These are phyloP conservation scores for Fraxinus quadrangulata DNA, from an alignment of 257 asterid genomes.

Conservation along the genomic window DNA sequence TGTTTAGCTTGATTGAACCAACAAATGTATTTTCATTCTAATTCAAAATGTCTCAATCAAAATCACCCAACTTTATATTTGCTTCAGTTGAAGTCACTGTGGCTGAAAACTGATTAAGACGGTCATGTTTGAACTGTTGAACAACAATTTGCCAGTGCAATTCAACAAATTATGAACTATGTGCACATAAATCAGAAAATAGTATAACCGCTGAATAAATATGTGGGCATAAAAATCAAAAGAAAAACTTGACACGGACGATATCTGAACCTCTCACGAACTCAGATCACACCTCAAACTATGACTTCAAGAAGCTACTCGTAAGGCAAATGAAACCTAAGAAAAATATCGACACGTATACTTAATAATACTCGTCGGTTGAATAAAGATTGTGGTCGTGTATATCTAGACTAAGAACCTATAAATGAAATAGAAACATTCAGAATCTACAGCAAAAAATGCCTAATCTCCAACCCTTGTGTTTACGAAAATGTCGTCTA, in stretches of 20 bases:
- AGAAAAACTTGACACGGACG: not conserved
- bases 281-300: slow-evolving; percentile 27
- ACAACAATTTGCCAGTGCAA: not conserved
- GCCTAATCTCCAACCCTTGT: slow-evolving; percentile 75
- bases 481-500: slow-evolving; percentile 50
- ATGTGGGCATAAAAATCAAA: not conserved
- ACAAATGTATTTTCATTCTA: too few relatives aligned
- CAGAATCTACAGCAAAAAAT: slow-evolving; percentile 80
- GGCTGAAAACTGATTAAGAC: too few relatives aligned
- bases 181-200: not conserved
- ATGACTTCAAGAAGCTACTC: slow-evolving; percentile 29
- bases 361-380: slow-evolving; percentile 21
- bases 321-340: slow-evolving; percentile 36
- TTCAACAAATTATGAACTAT: not conserved
- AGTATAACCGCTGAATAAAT: not conserved
- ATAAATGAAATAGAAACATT: slow-evolving; percentile 22
- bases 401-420: slow-evolving; percentile 44
- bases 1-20: too few relatives aligned
- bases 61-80: too few relatives aligned
- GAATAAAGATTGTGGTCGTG: slow-evolving; percentile 9
- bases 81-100: too few relatives aligned
- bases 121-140: too few relatives aligned
- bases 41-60: too few relatives aligned
- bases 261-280: slow-evolving; percentile 16
- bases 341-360: slow-evolving; percentile 40